A percentile compares a stretch with the other conserved stretches of the same genome.
These are phyloP conservation scores for Cubamyces sp. DNA, from an alignment of 768 basidiomycete genomes.

Conservation along the genomic window DNA sequence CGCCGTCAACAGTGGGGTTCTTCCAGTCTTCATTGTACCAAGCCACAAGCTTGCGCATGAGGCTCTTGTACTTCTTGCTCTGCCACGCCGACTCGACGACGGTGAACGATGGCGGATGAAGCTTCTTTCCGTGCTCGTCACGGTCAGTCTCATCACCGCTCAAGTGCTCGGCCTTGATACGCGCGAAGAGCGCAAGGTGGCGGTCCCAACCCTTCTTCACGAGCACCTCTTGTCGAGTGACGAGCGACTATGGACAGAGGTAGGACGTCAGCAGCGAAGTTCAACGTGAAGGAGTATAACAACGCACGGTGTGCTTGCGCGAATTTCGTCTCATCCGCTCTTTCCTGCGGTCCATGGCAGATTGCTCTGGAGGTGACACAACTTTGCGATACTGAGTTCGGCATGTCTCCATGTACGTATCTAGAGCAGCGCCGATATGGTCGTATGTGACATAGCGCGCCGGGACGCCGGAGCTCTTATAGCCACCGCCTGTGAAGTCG, in stretches of 20 bases:
- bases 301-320: neutral
- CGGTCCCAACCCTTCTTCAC: neutral
- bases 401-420: slow-evolving; percentile 7
- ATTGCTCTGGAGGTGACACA: neutral
- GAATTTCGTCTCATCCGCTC: neutral
- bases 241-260: neutral
- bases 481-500: neutral
- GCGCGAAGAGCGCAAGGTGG: slow-evolving; percentile 4
- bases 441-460: neutral
- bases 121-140: neutral
- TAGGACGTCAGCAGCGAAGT: neutral
- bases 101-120: neutral
- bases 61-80: neutral
- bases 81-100: neutral
- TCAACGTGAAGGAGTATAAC: neutral
- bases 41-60: neutral
- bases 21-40: neutral
- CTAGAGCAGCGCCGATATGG: slow-evolving; percentile 1
- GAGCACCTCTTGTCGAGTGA: neutral
- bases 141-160: slow-evolving; percentile 8
- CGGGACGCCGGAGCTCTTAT: neutral
- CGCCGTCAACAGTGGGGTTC: neutral
- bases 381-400: neutral
- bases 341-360: neutral
- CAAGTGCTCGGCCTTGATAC: neutral